Evolutionary conservation across 352 stramenopile species (phyloP), one percentile per base, ranked within the genome.

Genomic region (Achlya hypogyna): DNA sequence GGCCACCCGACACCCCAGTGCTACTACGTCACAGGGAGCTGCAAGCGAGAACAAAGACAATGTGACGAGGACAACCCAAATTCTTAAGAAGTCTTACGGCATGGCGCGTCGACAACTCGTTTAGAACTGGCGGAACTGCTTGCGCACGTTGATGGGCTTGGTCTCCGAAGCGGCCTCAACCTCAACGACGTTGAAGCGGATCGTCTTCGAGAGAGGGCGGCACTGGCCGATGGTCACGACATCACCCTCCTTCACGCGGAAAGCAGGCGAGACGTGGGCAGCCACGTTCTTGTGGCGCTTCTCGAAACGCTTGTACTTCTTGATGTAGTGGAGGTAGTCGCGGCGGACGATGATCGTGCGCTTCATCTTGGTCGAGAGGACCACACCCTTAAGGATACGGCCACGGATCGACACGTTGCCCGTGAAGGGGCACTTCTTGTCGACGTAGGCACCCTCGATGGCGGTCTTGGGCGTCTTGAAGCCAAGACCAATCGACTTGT

Each of bases 361-460:
- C 81, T 98, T 98, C 97, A 99, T 99, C 92, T 99, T 99, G 79
- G 87, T 98, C 73, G 96, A 99, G 69, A 99, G 96, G 49, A 99
- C 96, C 60, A 99, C 87, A 71, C 97, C 97, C 88, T 98, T 98
- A 58, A 98, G 83, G 72, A 96, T 98, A 85, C 96, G 91, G 79
- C 96, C 97, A 82, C 96, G 96, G 82, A 99, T 99, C 75, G 96
- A 98, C 58, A 99, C 97, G 82, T 99, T 96, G 78, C 96, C 96
- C 42, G 97, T 99, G 89, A 99, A 99, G 65, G 97, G 97, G 86
- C 96, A 99, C 90, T 99, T 99, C 88, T 99, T 99, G 92, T 99
- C 96, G 45, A 99, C 91, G 81, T 98, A 99, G 75, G 86, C 97
- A 73, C 95, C 96, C 69, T 89, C 78, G 53, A 90, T 97, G 71